phyloP scores from a whole-genome alignment of 2,329 filamentous ascomycete species.

The Fusarium nodosum region DNA sequence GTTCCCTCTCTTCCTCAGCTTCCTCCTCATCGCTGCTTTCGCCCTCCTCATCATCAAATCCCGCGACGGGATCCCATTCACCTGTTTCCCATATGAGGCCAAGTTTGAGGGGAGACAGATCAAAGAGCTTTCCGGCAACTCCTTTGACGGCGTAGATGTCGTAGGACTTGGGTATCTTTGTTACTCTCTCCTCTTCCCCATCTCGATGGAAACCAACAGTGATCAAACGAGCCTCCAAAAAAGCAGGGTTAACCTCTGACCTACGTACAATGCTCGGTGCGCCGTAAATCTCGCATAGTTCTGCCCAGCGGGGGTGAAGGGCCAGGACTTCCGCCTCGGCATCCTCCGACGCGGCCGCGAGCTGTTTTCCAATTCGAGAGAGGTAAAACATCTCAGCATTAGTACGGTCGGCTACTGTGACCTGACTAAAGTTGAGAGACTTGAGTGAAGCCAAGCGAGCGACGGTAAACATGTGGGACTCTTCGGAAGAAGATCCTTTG shows the following conservation, averaged over 20 bases:
- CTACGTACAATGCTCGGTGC: constrained; percentile 73
- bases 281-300: constrained; percentile 82
- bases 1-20: constrained; percentile 53
- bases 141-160: constrained; percentile 87
- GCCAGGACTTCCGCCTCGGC: constrained; percentile 68
- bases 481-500: constrained; percentile 72
- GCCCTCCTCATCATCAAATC: constrained; percentile 70
- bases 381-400: constrained; percentile 97
- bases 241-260: constrained; percentile 77
- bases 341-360: constrained; percentile 70
- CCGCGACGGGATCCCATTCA: constrained; percentile 84
- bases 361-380: constrained; percentile 81
- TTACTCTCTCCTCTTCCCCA: constrained; percentile 49
- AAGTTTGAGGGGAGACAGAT: constrained; percentile 72
- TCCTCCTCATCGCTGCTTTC: constrained; percentile 68
- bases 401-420: constrained; percentile 79
- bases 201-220: constrained; percentile 67
- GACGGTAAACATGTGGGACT: constrained; percentile 90
- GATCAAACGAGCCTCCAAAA: constrained; percentile 83
- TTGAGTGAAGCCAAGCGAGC: constrained; percentile 78
- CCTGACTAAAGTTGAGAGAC: constrained; percentile 78
- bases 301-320: constrained; percentile 78
- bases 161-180: constrained; percentile 78
- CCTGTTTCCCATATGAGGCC: constrained; percentile 88
- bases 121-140: constrained; percentile 79